Conservation (phyloP, 768 basidiomycete species). For the Mycena maculata region DNA sequence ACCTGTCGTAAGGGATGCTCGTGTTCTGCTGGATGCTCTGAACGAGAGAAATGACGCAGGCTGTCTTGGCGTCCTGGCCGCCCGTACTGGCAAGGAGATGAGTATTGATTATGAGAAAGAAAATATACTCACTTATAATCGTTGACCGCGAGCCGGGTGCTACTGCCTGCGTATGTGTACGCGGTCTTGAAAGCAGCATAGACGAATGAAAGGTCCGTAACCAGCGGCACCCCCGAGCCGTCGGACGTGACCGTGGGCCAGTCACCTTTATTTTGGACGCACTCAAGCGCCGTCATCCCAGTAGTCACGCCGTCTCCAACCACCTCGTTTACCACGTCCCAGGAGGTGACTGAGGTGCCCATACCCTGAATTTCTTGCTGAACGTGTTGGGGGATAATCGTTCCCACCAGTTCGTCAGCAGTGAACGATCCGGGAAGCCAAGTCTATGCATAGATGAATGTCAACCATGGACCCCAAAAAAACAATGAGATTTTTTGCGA, state of each 20-base stretch:
- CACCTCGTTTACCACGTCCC: constrained; percentile 31
- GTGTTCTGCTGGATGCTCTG: constrained; percentile 26
- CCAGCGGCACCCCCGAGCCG: constrained; percentile 23
- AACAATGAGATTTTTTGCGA: background rate
- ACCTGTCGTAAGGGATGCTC: constrained; percentile 24
- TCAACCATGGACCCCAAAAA: background rate
- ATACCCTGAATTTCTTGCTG: constrained; percentile 28
- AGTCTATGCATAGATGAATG: background rate
- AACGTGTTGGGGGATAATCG: constrained; percentile 33
- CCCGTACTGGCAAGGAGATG: constrained; percentile 18
- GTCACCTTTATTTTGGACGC: constrained; percentile 31
- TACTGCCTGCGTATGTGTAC: constrained; percentile 22
- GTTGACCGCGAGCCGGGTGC: constrained; percentile 29
- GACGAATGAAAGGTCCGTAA: constrained; percentile 28
- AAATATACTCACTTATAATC: constrained; percentile 20
- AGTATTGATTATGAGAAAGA: background rate
- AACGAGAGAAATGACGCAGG: constrained; percentile 19
- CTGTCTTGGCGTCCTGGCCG: constrained; percentile 29
- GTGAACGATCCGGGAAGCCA: constrained; percentile 31
- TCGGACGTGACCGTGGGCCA: constrained; percentile 32
- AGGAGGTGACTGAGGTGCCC: constrained; percentile 24
- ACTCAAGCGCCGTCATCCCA: constrained; percentile 29
- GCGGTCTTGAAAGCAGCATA: constrained; percentile 30
- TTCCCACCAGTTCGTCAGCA: constrained; percentile 12
- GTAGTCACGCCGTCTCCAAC: constrained; percentile 23